Conservation (phyloP, 768 basidiomycete genomes). For the Boletus rubroflammeus region DNA sequence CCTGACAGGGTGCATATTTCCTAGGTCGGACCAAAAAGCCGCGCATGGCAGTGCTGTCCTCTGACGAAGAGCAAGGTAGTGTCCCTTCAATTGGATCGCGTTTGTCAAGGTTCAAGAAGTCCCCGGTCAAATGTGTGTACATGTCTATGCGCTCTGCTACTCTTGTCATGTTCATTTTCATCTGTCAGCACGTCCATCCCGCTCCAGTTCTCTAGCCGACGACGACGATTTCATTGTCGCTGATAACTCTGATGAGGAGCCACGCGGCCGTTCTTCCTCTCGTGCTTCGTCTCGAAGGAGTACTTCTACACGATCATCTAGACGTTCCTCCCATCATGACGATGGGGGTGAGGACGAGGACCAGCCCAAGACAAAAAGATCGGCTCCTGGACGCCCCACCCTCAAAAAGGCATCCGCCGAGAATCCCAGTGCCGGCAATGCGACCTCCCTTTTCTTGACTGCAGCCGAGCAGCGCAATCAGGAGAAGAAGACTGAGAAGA, state of each 20-base stretch:
- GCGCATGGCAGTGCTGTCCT: slow-evolving; percentile 48
- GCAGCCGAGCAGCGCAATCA: slow-evolving; percentile 75
- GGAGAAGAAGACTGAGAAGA: slow-evolving; percentile 80
- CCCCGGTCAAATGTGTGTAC: slow-evolving; percentile 50
- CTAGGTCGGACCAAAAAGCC: slow-evolving; percentile 57
- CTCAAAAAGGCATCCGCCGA: slow-evolving; percentile 30
- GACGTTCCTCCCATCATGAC: slow-evolving; percentile 32
- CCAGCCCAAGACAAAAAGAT: slow-evolving; percentile 35
- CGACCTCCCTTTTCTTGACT: slow-evolving; percentile 59
- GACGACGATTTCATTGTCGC: slow-evolving; percentile 73
- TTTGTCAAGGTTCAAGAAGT: slow-evolving; percentile 64
- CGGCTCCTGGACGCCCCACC: slow-evolving; percentile 34
- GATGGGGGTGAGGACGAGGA: slow-evolving; percentile 35
- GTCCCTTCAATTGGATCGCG: slow-evolving; percentile 51
- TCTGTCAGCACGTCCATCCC: slow-evolving; percentile 39
- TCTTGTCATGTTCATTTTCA: slow-evolving; percentile 6
- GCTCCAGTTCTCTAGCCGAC: slow-evolving; percentile 44
- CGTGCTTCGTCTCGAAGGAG: slow-evolving; percentile 44
- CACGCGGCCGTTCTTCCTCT: slow-evolving; percentile 46
- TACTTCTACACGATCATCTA: slow-evolving; percentile 33
- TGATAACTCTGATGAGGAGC: slow-evolving; percentile 59
- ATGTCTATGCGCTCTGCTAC: background rate
- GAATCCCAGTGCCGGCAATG: slow-evolving; percentile 29
- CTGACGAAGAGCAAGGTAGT: slow-evolving; percentile 46
- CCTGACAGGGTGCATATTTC: slow-evolving; percentile 8